phyloP scores from a whole-genome alignment of 2,329 filamentous ascomycete genomes.

The Magnaporthales sp. region DNA sequence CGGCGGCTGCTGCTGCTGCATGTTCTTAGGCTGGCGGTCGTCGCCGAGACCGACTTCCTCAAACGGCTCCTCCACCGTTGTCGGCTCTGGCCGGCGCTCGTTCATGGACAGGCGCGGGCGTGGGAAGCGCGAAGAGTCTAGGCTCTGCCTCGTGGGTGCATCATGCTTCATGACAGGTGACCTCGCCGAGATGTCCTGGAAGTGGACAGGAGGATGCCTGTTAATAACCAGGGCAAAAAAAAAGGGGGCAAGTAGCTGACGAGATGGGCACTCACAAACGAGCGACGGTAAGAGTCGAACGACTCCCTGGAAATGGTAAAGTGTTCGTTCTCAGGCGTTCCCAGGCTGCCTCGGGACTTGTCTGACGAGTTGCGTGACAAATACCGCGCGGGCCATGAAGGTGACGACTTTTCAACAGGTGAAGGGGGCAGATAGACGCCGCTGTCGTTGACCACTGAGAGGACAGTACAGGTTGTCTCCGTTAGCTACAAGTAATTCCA shows the following conservation, averaged over 20 bases:
- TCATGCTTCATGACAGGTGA: constrained; percentile 62
- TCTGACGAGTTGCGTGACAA: constrained; percentile 47
- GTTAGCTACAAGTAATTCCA: constrained; percentile 7
- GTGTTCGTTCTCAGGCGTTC: constrained; percentile 71
- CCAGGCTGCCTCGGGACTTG: constrained; percentile 42
- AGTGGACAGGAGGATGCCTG: constrained; percentile 3
- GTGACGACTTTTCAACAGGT: constrained; percentile 67
- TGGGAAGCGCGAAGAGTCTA: constrained; percentile 64
- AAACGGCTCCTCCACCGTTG: constrained; percentile 72
- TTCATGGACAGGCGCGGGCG: constrained; percentile 54
- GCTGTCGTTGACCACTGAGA: constrained; percentile 84
- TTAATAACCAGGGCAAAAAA: constrained; percentile 1
- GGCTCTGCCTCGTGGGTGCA: constrained; percentile 59
- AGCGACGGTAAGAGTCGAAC: constrained; percentile 92
- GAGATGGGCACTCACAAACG: constrained; percentile 60
- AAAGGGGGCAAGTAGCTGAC: background rate
- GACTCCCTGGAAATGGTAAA: constrained; percentile 95
- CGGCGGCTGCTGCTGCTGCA: constrained; percentile 28
- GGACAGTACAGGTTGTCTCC: constrained; percentile 6
- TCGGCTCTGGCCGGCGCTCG: constrained; percentile 35
- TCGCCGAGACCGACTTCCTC: constrained; percentile 86
- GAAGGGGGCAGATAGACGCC: constrained; percentile 96
- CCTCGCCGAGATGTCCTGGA: constrained; percentile 79
- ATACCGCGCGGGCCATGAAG: constrained; percentile 60
- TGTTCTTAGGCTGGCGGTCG: constrained; percentile 30